These are phyloP conservation scores for Leccinellum rugosiceps DNA, from an alignment of 768 basidiomycete species.

Conservation along the genomic window DNA sequence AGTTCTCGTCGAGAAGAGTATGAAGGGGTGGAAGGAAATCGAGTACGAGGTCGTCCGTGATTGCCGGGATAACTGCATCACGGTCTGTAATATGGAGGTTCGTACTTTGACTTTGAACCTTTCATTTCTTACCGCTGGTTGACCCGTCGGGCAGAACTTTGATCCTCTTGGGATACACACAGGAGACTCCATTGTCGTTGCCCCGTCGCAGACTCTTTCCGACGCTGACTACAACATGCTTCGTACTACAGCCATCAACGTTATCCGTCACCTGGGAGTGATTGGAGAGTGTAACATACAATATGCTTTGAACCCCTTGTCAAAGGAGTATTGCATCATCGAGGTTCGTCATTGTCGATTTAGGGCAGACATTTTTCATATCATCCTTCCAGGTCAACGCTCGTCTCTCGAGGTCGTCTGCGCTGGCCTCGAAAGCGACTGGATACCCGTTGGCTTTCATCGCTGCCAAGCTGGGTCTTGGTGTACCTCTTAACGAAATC, in stretches of 20 bases:
- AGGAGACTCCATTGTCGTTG: conserved; percentile 97
- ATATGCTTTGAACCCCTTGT: conserved; percentile 93
- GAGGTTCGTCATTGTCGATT: conserved; percentile 51
- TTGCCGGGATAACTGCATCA: conserved; percentile 97
- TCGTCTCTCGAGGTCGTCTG: conserved; percentile 96
- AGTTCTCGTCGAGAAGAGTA: conserved; percentile 97
- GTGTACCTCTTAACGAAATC: conserved; percentile 96
- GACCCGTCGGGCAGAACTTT: conserved; percentile 69
- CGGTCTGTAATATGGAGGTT: conserved; percentile 99
- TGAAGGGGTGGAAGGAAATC: conserved; percentile 99
- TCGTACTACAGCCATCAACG: conserved; percentile 95
- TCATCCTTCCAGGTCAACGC: conserved; percentile 67
- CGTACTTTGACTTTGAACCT: conserved; percentile 25
- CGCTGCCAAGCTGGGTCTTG: conserved; percentile 95
- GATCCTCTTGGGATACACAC: conserved; percentile 98
- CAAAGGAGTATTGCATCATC: conserved; percentile 98
- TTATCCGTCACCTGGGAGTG: conserved; percentile 97
- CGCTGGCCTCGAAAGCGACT: conserved; percentile 96
- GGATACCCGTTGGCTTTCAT: conserved; percentile 98
- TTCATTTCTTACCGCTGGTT: neutral
- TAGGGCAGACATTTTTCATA: conserved; percentile 1
- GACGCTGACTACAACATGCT: conserved; percentile 99
- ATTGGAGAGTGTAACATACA: conserved; percentile 99
- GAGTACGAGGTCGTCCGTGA: conserved; percentile 99
- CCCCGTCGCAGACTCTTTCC: conserved; percentile 97